Evolutionary conservation across 1,284 basidiomycete species (phyloP).

Genomic region (Lentinula novae-zelandiae): DNA sequence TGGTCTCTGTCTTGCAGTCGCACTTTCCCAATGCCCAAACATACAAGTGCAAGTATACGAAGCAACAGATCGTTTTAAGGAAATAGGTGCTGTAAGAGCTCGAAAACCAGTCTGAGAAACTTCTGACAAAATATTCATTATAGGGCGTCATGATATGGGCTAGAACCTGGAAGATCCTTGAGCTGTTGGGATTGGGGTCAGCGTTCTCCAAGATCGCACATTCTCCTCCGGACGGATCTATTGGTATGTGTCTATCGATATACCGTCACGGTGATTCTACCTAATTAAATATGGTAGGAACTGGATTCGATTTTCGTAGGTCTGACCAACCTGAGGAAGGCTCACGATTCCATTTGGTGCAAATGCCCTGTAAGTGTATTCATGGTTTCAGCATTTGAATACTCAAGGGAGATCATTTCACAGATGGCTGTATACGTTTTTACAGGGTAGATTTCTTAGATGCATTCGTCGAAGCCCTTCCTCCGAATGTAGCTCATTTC

Average conservation of each 20-base stretch:
- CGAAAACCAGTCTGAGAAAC: no score
- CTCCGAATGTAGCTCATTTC: conserved; percentile 36
- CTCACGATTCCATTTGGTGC: conserved; percentile 32
- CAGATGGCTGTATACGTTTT: conserved; percentile 38
- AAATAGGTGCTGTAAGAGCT: conserved; percentile 38
- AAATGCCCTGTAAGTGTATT: conserved; percentile 33
- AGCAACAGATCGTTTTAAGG: conserved; percentile 40
- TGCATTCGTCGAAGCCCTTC: conserved; percentile 37
- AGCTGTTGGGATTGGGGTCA: conserved; percentile 33
- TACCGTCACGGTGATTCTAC: not conserved
- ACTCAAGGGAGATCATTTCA: not conserved
- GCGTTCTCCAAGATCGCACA: conserved; percentile 40
- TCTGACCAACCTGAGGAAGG: conserved; percentile 37
- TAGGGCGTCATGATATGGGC: conserved; percentile 21
- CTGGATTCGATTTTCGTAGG: conserved; percentile 41
- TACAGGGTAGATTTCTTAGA: conserved; percentile 47
- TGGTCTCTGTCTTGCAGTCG: conserved; percentile 42
- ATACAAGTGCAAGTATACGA: conserved; percentile 47
- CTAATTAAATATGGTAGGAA: conserved; percentile 20
- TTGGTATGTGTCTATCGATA: conserved; percentile 23
- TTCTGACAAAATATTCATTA: not conserved
- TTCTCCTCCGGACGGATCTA: conserved; percentile 34
- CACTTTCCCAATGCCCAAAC: conserved; percentile 33
- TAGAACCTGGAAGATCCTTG: conserved; percentile 32
- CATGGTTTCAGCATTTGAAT: not conserved